phyloP scores from a whole-genome alignment of 495 filamentous ascomycete genomes.

The Neurospora sublineolata region DNA sequence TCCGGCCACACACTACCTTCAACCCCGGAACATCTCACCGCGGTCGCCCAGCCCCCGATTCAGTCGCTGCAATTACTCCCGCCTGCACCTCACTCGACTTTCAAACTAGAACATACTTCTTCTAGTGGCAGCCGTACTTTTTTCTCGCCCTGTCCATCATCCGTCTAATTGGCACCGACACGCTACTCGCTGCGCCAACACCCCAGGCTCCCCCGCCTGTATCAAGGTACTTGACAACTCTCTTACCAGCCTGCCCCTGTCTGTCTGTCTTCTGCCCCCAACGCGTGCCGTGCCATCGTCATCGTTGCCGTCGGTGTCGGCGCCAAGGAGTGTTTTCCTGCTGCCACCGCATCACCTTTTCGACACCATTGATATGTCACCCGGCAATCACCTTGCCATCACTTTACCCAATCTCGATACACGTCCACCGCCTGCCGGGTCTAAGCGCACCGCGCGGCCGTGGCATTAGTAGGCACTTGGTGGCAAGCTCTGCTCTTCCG shows the following conservation, averaged over 20 bases:
- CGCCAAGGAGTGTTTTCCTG: neutral
- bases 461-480: neutral
- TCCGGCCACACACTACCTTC: neutral
- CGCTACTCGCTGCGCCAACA: neutral
- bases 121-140: neutral
- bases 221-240: neutral
- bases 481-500: neutral
- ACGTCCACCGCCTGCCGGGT: constrained; percentile 11
- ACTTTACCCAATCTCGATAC: neutral
- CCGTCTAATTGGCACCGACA: neutral
- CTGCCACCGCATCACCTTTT: neutral
- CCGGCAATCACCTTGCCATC: neutral
- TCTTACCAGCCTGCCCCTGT: neutral
- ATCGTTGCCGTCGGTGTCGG: neutral
- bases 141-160: neutral
- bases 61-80: neutral
- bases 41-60: constrained; percentile 6
- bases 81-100: neutral
- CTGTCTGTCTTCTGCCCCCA: neutral
- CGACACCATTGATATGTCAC: neutral
- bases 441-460: constrained; percentile 12
- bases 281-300: neutral
- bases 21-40: neutral
- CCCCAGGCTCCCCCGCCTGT: neutral
- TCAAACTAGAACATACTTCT: neutral